Evolutionary conservation across 495 filamentous ascomycete species (phyloP).

Genomic region (Tuber indicum): DNA sequence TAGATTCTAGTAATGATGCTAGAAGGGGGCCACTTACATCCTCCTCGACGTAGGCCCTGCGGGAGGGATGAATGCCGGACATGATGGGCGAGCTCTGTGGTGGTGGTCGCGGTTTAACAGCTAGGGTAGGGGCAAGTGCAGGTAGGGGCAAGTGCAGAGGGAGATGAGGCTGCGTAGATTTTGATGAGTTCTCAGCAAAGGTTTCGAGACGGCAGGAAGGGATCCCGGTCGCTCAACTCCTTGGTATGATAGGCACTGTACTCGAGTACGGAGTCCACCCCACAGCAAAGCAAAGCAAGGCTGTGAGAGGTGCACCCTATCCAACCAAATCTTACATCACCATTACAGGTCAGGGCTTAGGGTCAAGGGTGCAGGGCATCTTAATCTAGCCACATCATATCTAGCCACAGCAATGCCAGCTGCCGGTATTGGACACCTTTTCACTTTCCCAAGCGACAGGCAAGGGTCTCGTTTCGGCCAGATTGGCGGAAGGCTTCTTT

Average conservation of each 20-base stretch:
- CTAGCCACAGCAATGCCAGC: background rate
- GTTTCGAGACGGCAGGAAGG: slow-evolving; percentile 45
- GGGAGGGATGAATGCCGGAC: slow-evolving; percentile 66
- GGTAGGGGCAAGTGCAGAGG: background rate
- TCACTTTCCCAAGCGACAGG: background rate
- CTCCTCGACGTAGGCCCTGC: slow-evolving; percentile 96
- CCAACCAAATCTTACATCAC: background rate
- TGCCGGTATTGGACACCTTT: background rate
- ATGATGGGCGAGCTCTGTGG: slow-evolving; percentile 10
- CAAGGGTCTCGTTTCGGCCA: background rate
- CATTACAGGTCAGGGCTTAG: background rate
- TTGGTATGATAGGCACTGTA: no score
- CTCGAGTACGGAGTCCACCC: background rate
- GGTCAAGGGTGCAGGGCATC: background rate
- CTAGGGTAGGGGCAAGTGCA: background rate
- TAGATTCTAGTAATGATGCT: slow-evolving; percentile 15
- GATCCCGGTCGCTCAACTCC: background rate
- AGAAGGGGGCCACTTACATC: slow-evolving; percentile 52
- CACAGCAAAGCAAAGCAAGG: background rate
- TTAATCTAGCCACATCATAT: background rate
- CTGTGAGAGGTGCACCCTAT: background rate
- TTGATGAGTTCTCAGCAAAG: slow-evolving; percentile 41
- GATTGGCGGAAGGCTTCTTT: slow-evolving; percentile 1
- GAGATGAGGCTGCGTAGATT: slow-evolving; percentile 4
- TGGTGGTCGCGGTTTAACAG: background rate